Base-by-base conservation (phyloP, 1,284 basidiomycete species). In the Cryptococcus deneoformans region DNA sequence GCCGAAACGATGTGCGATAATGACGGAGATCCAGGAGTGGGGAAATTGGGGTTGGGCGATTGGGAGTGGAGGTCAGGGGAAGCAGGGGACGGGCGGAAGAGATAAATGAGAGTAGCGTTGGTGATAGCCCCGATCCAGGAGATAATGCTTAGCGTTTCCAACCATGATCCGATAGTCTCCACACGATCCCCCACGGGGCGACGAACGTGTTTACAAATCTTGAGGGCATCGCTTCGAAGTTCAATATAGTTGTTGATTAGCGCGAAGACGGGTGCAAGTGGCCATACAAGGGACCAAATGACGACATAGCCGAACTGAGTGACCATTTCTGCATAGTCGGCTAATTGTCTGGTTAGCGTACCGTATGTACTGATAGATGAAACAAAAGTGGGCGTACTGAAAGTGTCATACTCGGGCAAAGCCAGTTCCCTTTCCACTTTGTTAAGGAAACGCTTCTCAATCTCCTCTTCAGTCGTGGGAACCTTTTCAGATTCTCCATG, bases 231-330 rank as follows among this genome's bases (percentile, higher is more conserved):
- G 1, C 88, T 89, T 35, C 94, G 86, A 7, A 94, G 79, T 78
- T 99, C 96, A 65, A 99, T 81, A 76, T 92, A 85, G 76, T 96
- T 95, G 80, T 96, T 77, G 56, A 73, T 57, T 35, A 75, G 58
- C 3, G 67, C 65, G 45, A 70, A 66, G 40, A 68, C 81, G n/a
- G 89, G 87, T 5, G 92, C 90, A 14, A 99, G 81, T 1, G 94
- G 92, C 95, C 94, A 99, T 57, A 95, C 90, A 36, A 90, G 87
- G 44, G 87, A 89, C 91, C 94, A 98, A 36, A 97, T 80, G 2
- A 86, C 85, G 35, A 97, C 86, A 73, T 93, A 94, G 1, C 95
- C 95, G 71, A 96, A 95, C 76, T 80, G 83, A 3, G 90, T 91
- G 34, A 92, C 90, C 92, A 98, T 96, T 80, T 98, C 94, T 68